These are phyloP conservation scores for Kazachstania martiniae DNA, from an alignment of 805 yeast genomes.

Conservation along the genomic window DNA sequence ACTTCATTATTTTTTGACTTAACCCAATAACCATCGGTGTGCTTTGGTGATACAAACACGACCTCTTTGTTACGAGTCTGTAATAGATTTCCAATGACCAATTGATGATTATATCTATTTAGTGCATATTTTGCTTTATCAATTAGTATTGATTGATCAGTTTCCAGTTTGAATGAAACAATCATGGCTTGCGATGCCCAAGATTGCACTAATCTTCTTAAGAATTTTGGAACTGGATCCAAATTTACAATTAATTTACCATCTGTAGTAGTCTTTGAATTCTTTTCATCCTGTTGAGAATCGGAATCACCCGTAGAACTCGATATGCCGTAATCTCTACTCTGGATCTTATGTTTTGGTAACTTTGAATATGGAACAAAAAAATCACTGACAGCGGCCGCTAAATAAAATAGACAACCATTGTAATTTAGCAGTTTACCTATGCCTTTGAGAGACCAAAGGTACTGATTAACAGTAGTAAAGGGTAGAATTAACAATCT, in stretches of 20 bases:
- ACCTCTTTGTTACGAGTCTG: slow-evolving; percentile 85
- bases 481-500: slow-evolving; percentile 59
- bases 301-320: not conserved
- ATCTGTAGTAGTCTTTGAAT: slow-evolving; percentile 21
- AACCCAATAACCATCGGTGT: slow-evolving; percentile 36
- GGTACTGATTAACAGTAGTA: slow-evolving; percentile 89
- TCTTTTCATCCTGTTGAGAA: slow-evolving; percentile 1
- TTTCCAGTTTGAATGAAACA: slow-evolving; percentile 86
- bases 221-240: slow-evolving; percentile 93
- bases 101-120: slow-evolving; percentile 77
- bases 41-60: slow-evolving; percentile 50
- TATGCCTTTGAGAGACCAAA: slow-evolving; percentile 67
- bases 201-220: slow-evolving; percentile 73
- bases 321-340: slow-evolving; percentile 41
- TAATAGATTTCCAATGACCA: slow-evolving; percentile 86
- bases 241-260: slow-evolving; percentile 76
- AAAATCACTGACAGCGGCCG: slow-evolving; percentile 97
- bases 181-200: slow-evolving; percentile 97
- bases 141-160: slow-evolving; percentile 62
- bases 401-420: slow-evolving; percentile 73
- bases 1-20: slow-evolving; percentile 31
- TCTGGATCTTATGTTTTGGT: slow-evolving; percentile 93
- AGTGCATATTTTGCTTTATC: slow-evolving; percentile 72
- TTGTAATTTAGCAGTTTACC: slow-evolving; percentile 47
- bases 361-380: slow-evolving; percentile 76